A percentile compares a stretch with the other conserved stretches of the same genome.
Evolutionary conservation across 768 basidiomycete species (phyloP).

Genomic region (Pleurotus citrinopileatus): DNA sequence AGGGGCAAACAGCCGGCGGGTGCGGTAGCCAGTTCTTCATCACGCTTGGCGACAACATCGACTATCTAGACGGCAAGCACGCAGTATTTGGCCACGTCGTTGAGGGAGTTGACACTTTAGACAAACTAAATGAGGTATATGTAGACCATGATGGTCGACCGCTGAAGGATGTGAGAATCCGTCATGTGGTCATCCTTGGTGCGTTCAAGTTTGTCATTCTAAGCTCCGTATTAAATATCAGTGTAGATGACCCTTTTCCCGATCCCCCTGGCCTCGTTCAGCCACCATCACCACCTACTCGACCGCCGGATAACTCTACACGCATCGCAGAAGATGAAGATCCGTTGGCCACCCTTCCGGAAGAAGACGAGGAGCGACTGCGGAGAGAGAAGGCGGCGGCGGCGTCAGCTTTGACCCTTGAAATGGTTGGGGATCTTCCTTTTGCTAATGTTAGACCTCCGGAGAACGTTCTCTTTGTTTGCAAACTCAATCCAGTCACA

Average conservation of each 20-base stretch:
- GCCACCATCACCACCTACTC: constrained; percentile 74
- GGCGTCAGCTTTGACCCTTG: constrained; percentile 92
- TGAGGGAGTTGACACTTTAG: constrained; percentile 88
- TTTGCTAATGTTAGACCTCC: constrained; percentile 98
- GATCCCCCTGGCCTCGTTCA: constrained; percentile 77
- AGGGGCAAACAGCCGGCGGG: constrained; percentile 62
- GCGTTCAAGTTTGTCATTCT: constrained; percentile 15
- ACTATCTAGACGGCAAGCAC: constrained; percentile 92
- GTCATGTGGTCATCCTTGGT: constrained; percentile 97
- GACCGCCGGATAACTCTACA: constrained; percentile 80
- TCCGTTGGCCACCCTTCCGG: constrained; percentile 69
- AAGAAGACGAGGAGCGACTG: constrained; percentile 79
- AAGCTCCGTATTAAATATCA: neutral
- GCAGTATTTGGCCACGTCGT: constrained; percentile 96
- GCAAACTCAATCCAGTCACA: constrained; percentile 96
- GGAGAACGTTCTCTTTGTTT: constrained; percentile 97
- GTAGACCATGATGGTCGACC: constrained; percentile 87
- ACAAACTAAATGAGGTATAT: constrained; percentile 90
- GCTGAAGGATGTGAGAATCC: constrained; percentile 89
- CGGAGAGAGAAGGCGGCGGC: constrained; percentile 87
- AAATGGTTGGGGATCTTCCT: constrained; percentile 99
- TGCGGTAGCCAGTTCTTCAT: constrained; percentile 98
- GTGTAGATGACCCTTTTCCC: constrained; percentile 88
- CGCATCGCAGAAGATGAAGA: constrained; percentile 97
- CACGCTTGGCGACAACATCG: constrained; percentile 86